phyloP scores from a whole-genome alignment of 2,329 filamentous ascomycete genomes.

The Coniochaeta prunicola region DNA sequence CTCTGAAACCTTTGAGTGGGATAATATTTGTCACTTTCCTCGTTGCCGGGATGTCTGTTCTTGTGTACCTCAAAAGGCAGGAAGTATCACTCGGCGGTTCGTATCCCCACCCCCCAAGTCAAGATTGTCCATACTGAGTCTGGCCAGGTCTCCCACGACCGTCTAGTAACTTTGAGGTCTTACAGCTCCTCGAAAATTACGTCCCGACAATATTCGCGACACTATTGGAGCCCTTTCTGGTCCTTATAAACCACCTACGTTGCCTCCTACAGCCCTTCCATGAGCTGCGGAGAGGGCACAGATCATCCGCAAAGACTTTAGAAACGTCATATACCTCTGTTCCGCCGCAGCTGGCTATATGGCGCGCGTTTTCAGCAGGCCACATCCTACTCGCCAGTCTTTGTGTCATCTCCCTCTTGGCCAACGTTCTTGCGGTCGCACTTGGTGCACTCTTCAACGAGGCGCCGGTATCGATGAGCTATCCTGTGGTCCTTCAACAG shows the following conservation, averaged over 20 bases:
- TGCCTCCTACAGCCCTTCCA: conserved; percentile 49
- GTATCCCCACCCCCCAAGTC: background rate
- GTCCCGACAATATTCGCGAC: conserved; percentile 48
- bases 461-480: background rate
- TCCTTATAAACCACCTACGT: conserved; percentile 43
- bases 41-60: background rate
- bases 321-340: conserved; percentile 43
- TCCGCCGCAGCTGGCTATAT: conserved; percentile 44
- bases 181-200: conserved; percentile 36
- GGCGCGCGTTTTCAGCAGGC: conserved; percentile 31
- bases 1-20: conserved; percentile 1
- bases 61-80: conserved; percentile 10
- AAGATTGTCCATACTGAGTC: background rate
- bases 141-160: conserved; percentile 23
- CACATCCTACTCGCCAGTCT: conserved; percentile 41
- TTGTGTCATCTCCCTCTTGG: conserved; percentile 38
- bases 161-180: conserved; percentile 22
- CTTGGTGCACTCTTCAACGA: conserved; percentile 45
- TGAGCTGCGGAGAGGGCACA: conserved; percentile 33
- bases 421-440: conserved; percentile 46
- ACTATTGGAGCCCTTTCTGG: conserved; percentile 48
- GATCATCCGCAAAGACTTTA: conserved; percentile 27
- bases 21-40: background rate
- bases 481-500: conserved; percentile 10
- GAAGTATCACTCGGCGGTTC: conserved; percentile 8